These are phyloP conservation scores for Volutella citrinella DNA, from an alignment of 2,329 filamentous ascomycete species.

Conservation along the genomic window DNA sequence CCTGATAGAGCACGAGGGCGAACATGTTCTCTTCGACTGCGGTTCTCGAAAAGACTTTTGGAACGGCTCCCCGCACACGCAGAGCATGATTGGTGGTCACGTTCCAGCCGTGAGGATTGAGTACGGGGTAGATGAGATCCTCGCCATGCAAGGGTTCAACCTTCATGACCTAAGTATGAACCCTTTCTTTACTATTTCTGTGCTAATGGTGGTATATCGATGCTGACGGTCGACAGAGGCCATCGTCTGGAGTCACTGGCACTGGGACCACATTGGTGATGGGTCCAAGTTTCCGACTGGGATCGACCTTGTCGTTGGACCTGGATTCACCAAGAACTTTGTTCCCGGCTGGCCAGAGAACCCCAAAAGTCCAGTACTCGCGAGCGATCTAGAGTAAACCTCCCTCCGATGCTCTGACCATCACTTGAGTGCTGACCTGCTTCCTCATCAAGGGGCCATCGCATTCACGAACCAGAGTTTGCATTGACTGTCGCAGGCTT, in stretches of 20 bases:
- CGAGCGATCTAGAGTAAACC: neutral
- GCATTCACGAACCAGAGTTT: conserved; percentile 1
- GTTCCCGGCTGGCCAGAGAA: conserved; percentile 10
- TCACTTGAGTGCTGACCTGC: neutral
- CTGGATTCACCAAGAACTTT: conserved; percentile 13
- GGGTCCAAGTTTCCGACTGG: conserved; percentile 17
- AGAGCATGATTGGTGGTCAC: conserved; percentile 1
- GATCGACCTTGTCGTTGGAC: conserved; percentile 21
- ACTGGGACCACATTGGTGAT: conserved; percentile 25
- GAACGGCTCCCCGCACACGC: neutral
- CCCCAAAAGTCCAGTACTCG: neutral
- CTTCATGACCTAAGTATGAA: conserved; percentile 1
- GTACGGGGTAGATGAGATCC: conserved; percentile 3
- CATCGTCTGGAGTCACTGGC: conserved; percentile 25
- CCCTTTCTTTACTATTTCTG: too few relatives aligned
- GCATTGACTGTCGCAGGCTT: conserved; percentile 20
- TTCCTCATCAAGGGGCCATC: neutral
- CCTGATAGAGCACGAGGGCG: conserved; percentile 1
- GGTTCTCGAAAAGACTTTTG: conserved; percentile 4
- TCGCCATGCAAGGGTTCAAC: neutral
- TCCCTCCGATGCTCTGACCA: neutral
- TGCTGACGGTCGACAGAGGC: conserved; percentile 7
- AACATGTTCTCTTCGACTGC: conserved; percentile 2
- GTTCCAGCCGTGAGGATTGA: conserved; percentile 1
- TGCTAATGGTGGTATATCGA: too few relatives aligned